Base-by-base conservation (phyloP, 73 alveolate species). In the Symbiodinium natans region DNA sequence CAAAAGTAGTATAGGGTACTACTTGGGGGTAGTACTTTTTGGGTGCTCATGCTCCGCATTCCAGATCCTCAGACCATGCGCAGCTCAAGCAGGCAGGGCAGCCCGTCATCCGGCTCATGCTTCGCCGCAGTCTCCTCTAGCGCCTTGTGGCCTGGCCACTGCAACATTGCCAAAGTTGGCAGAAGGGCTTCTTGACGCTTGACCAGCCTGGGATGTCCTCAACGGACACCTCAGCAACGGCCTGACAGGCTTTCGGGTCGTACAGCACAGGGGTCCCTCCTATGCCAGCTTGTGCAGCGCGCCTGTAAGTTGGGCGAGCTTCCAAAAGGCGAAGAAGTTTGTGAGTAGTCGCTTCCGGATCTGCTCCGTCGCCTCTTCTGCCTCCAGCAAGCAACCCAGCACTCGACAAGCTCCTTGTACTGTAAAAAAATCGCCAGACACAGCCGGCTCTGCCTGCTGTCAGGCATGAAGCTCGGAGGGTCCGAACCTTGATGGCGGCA, bases 231-330 rank as follows among this genome's bases (percentile, higher is more conserved):
- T 73, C 84, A 13, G 43, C 41, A 21, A 9, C 84, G 29, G 84
- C 84, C 84, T 73, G 27, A 6, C 36, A 34, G 38, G 2, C 8
- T 27, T 10, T 0, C 11, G 8, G 40, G 31, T 21, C 17, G 11
- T n/a, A n/a, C n/a, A n/a, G n/a, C n/a, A n/a, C n/a, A n/a, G n/a
- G n/a, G n/a, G n/a, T n/a, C n/a, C n/a, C n/a, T n/a, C n/a, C n/a
- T n/a, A n/a, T n/a, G n/a, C n/a, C n/a, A n/a, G n/a, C n/a, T n/a
- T n/a, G n/a, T n/a, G n/a, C n/a, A n/a, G n/a, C n/a, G n/a, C 15
- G 75, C 96, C 96, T 89, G 96, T 54, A 89, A 38, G 38, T 89
- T 63, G 19, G 96, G 86, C 33, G 96, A 89, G 75, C 96, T 89
- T 71, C 96, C 96, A 19, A 21, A 41, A 77, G 77, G 34, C n/a